Conservation (phyloP, 225 moss, liverwort and hornwort species). For the Pseudoscleropodium purum region DNA sequence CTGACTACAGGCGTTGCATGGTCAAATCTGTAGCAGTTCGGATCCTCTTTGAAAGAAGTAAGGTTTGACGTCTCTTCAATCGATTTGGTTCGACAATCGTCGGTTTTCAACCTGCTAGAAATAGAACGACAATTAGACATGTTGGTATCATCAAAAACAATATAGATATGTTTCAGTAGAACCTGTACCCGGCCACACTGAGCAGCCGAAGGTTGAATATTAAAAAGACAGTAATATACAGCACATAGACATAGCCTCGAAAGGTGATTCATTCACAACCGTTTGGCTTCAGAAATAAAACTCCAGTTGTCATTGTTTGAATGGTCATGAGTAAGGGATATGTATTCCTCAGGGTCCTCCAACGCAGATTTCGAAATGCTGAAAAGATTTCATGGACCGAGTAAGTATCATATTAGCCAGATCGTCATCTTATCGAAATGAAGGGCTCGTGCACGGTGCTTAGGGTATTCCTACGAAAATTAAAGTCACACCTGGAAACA, state of each 20-base stretch:
- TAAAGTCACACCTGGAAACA: slow-evolving; percentile 13
- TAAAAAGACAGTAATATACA: background rate
- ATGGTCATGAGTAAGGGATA: background rate
- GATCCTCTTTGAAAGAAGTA: background rate
- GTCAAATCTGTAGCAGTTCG: slow-evolving; percentile 1
- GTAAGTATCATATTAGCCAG: background rate
- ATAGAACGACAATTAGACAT: background rate
- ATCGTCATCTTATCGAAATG: background rate
- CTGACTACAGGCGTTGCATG: background rate
- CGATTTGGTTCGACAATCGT: background rate
- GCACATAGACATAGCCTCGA: background rate
- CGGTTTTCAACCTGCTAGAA: slow-evolving; percentile 12
- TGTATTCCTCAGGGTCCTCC: slow-evolving; percentile 6
- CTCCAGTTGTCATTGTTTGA: slow-evolving; percentile 1
- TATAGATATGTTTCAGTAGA: background rate
- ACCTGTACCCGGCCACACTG: background rate
- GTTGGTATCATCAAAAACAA: background rate
- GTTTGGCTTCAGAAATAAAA: slow-evolving; percentile 12
- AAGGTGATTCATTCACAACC: background rate
- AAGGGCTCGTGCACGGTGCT: background rate
- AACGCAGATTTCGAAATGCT: background rate
- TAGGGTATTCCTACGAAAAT: background rate
- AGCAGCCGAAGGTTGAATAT: background rate
- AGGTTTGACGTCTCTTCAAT: slow-evolving; percentile 4
- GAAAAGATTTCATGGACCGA: slow-evolving; percentile 1